These are phyloP conservation scores for Euphorbia tirucalli DNA, from an alignment of 345 rosid genomes.

Conservation along the genomic window DNA sequence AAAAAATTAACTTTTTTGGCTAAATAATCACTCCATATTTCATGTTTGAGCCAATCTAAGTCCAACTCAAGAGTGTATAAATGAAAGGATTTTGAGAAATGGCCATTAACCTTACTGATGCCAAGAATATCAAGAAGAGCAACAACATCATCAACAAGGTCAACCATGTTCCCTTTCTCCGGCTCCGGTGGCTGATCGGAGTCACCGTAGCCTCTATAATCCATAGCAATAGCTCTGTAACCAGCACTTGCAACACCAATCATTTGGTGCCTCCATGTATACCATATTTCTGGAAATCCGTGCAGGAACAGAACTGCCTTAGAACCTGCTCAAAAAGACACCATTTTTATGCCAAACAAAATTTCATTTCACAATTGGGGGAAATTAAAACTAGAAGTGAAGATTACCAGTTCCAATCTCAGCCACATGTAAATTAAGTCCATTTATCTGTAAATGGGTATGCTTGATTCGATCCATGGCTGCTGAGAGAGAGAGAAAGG, in stretches of 20 bases:
- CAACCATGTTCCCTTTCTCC: constrained; percentile 33
- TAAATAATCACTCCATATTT: too few species aligned
- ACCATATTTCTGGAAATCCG: constrained; percentile 46
- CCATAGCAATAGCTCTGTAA: constrained; percentile 37
- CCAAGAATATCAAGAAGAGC: constrained; percentile 32
- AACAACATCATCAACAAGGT: constrained; percentile 33
- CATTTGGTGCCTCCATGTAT: constrained; percentile 50
- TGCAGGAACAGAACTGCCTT: constrained; percentile 33
- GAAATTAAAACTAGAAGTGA: background rate
- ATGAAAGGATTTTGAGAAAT: too few species aligned
- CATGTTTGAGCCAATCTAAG: too few species aligned
- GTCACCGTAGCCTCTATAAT: constrained; percentile 44
- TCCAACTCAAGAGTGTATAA: too few species aligned
- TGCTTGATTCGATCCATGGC: constrained; percentile 45
- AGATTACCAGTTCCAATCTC: constrained; percentile 39
- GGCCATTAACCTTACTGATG: constrained; percentile 31
- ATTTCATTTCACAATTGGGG: background rate
- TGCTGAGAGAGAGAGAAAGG: background rate
- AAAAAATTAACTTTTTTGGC: too few species aligned
- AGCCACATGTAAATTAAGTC: constrained; percentile 46
- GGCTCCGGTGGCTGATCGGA: constrained; percentile 42
- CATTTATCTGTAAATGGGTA: constrained; percentile 35
- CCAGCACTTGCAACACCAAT: constrained; percentile 32
- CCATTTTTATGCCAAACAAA: background rate
- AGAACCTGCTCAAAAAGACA: background rate